phyloP scores from a whole-genome alignment of 2,329 filamentous ascomycete species.

The Thyridium curvatum region DNA sequence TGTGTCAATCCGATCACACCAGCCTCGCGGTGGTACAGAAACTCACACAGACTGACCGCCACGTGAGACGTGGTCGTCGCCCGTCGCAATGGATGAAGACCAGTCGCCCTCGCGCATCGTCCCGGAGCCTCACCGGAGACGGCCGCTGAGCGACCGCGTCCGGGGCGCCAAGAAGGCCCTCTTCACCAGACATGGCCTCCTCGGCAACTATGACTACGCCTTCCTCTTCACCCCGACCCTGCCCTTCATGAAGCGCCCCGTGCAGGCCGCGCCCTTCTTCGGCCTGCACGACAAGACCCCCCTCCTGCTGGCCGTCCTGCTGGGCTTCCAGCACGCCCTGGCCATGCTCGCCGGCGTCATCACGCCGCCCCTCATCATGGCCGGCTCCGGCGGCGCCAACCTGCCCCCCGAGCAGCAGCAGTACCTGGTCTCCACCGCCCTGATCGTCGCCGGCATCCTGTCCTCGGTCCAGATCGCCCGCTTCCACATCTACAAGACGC shows the following conservation, averaged over 20 bases:
- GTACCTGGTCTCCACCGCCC: conserved; percentile 71
- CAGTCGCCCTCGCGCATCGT: conserved; percentile 44
- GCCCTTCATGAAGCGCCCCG: conserved; percentile 67
- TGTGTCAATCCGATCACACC: too few species aligned
- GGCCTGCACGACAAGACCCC: conserved; percentile 77
- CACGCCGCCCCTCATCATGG: conserved; percentile 70
- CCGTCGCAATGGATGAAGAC: conserved; percentile 46
- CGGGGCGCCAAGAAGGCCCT: conserved; percentile 32
- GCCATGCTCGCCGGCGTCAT: conserved; percentile 74
- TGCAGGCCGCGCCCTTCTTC: conserved; percentile 67
- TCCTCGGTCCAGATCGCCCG: conserved; percentile 72
- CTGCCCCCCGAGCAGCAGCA: conserved; percentile 55
- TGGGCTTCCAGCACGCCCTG: conserved; percentile 74
- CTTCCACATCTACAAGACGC: conserved; percentile 64
- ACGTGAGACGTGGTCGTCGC: too few species aligned
- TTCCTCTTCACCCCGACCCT: conserved; percentile 80
- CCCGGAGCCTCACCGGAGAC: conserved; percentile 25
- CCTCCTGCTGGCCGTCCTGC: conserved; percentile 63
- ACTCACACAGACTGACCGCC: too few species aligned
- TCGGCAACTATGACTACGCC: conserved; percentile 85
- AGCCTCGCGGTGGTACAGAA: too few species aligned
- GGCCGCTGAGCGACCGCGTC: conserved; percentile 22
- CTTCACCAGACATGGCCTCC: conserved; percentile 61
- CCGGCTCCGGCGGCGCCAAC: conserved; percentile 55
- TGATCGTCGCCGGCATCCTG: conserved; percentile 73